Evolutionary conservation across 176 grass and related monocot genomes (phyloP), one percentile per base, ranked within the genome.

Genomic region (Eragrostis nindensis): DNA sequence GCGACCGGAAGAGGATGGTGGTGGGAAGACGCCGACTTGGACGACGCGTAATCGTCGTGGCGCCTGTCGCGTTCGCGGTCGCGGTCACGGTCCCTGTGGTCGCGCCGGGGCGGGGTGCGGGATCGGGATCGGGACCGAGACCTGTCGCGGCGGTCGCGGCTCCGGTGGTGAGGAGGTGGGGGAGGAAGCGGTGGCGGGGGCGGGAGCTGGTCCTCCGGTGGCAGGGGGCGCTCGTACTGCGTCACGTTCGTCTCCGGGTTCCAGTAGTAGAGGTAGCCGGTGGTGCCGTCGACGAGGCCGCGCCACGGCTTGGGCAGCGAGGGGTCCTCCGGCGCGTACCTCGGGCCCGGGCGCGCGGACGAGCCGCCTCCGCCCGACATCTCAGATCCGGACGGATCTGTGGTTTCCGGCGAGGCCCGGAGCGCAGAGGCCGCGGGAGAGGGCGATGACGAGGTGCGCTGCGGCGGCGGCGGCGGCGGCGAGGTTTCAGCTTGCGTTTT

Each of bases 201-300:
- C 0, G 74, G 88, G 25, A 89, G 88, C 62, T 83, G 81, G n/a
- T 86, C 85, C 21, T 78, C 87, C 36, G 76, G 87, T n/a, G 76
- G 76, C 22, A 78, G 32, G 17, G 96, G 96, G 7, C 68, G 85
- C 84, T 99, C 96, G 86, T 99, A 99, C 90, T 99, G 92, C 30
- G 96, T 95, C 17, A 93, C 69, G 86, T 99, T 91, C 21, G 96
- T 99, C 9, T 99, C 93, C 8, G 90, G 96, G 55, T 99, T 99
- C 96, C 93, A 99, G 87, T 91, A 99, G 86, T 99, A 99, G 66
- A 99, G 90, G 76, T 99, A 99, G 24, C 92, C 96, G 62, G 93
- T 95, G 88, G 69, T 93, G 46, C 90, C 92, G 36, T 99, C 96
- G 11, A 99, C 93, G 66, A 99, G 87, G 27, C 92, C 96, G 62